Conservation (phyloP, 805 yeast genomes). For the Ogataea sp. region DNA sequence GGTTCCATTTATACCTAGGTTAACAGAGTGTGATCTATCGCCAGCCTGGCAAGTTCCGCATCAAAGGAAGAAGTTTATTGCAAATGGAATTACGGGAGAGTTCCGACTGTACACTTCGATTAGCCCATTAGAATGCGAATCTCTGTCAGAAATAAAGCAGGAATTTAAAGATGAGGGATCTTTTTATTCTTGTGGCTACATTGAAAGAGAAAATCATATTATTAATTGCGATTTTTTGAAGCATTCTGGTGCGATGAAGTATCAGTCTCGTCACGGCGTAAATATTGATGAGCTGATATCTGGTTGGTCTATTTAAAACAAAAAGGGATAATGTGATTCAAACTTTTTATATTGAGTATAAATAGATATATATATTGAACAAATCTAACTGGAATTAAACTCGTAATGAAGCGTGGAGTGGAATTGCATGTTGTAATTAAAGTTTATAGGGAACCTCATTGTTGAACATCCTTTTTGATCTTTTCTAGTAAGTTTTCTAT, state of each 20-base stretch:
- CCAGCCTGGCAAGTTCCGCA: slow-evolving; percentile 24
- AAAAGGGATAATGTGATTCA: no score
- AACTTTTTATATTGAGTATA: no score
- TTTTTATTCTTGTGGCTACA: neutral
- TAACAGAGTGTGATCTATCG: slow-evolving; percentile 17
- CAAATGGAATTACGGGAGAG: slow-evolving; percentile 33
- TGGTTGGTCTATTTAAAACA: no score
- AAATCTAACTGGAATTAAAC: no score
- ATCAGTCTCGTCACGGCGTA: no score
- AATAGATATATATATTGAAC: no score
- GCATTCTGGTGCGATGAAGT: no score
- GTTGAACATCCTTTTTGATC: slow-evolving; percentile 41
- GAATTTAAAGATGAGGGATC: neutral
- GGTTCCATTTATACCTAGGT: slow-evolving; percentile 25
- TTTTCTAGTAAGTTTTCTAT: slow-evolving; percentile 71
- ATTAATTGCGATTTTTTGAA: neutral
- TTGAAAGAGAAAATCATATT: neutral
- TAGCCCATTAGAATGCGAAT: slow-evolving; percentile 1
- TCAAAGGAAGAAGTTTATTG: slow-evolving; percentile 11
- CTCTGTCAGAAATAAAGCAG: neutral
- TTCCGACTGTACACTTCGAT: slow-evolving; percentile 16
- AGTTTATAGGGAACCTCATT: no score
- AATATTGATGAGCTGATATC: no score
- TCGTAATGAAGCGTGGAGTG: no score
- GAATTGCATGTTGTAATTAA: neutral